These are phyloP conservation scores for Magnolia changhungtana DNA, from an alignment of 164 flowering plant genomes.

Conservation along the genomic window DNA sequence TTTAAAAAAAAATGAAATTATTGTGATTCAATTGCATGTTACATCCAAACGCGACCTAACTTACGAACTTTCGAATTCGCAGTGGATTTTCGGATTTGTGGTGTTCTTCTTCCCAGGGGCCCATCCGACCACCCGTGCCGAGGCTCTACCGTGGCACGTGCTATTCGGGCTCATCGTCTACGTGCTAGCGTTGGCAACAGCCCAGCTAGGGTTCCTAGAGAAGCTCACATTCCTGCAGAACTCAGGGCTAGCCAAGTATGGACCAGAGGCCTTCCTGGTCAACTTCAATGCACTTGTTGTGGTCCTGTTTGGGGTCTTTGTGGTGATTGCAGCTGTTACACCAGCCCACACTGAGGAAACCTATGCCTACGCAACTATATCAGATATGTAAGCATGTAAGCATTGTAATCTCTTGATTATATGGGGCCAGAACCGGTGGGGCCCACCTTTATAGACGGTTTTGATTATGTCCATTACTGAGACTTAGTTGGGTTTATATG, in stretches of 20 bases:
- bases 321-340: conserved; percentile 38
- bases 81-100: conserved; percentile 81
- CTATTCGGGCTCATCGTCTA: conserved; percentile 63
- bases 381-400: conserved; percentile 1
- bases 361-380: conserved; percentile 53
- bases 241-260: conserved; percentile 64
- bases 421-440: too few relatives aligned
- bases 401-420: not conserved
- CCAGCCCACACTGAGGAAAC: conserved; percentile 38
- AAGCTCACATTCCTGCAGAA: conserved; percentile 92
- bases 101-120: conserved; percentile 84
- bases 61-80: conserved; percentile 14
- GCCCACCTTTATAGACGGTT: not conserved
- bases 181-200: conserved; percentile 57
- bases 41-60: not conserved
- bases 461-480: not conserved
- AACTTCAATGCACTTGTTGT: conserved; percentile 76
- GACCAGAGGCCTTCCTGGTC: conserved; percentile 79
- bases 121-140: conserved; percentile 31
- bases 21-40: not conserved
- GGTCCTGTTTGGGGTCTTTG: conserved; percentile 56
- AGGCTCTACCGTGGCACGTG: conserved; percentile 80
- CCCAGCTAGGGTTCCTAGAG: conserved; percentile 73
- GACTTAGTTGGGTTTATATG: not conserved
- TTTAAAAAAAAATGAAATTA: too few relatives aligned